A percentile compares a stretch with the other conserved stretches of the same genome.
These are phyloP conservation scores for Teunomyces atbi DNA, from an alignment of 805 yeast species.

Conservation along the genomic window DNA sequence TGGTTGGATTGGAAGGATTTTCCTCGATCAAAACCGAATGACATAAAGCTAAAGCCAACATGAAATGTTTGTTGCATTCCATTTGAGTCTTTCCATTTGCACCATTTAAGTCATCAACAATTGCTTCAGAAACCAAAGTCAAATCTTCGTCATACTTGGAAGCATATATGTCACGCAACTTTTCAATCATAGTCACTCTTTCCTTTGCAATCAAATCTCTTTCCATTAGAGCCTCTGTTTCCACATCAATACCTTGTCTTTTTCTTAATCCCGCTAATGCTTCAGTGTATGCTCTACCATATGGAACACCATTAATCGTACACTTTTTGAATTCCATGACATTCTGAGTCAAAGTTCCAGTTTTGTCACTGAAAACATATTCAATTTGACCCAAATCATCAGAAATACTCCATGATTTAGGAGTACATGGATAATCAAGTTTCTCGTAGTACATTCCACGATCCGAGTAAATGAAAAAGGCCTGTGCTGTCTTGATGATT, in stretches of 20 bases:
- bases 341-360: slow-evolving; percentile 82
- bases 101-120: slow-evolving; percentile 61
- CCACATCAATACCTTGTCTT: slow-evolving; percentile 62
- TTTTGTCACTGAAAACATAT: slow-evolving; percentile 77
- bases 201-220: slow-evolving; percentile 41
- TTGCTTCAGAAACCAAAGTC: slow-evolving; percentile 67
- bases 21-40: slow-evolving; percentile 75
- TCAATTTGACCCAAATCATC: slow-evolving; percentile 86
- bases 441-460: slow-evolving; percentile 64
- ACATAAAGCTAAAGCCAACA: slow-evolving; percentile 74
- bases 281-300: slow-evolving; percentile 77
- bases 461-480: slow-evolving; percentile 72
- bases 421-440: slow-evolving; percentile 73
- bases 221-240: slow-evolving; percentile 44
- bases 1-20: slow-evolving; percentile 57
- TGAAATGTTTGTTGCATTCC: slow-evolving; percentile 65
- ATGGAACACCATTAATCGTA: slow-evolving; percentile 62
- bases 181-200: slow-evolving; percentile 45
- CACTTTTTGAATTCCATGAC: slow-evolving; percentile 82
- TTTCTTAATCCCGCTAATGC: slow-evolving; percentile 72
- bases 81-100: slow-evolving; percentile 51
- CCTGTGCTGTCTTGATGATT: slow-evolving; percentile 74
- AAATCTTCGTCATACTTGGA: slow-evolving; percentile 52
- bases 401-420: slow-evolving; percentile 80
- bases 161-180: slow-evolving; percentile 34